Base-by-base conservation (phyloP, 1,284 basidiomycete genomes). In the Boletus sp. region DNA sequence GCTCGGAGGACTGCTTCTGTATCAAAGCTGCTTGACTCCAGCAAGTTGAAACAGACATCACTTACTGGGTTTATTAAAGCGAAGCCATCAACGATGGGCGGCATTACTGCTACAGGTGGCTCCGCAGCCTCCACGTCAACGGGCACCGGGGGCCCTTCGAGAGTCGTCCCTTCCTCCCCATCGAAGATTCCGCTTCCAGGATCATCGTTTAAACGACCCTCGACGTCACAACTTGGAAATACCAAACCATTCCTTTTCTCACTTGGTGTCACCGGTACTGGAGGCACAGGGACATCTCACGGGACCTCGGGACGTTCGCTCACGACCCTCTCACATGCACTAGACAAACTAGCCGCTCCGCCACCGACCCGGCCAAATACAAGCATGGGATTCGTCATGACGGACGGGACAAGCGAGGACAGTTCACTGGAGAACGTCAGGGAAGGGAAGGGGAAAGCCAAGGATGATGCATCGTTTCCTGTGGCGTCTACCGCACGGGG, bases 261-360 rank as follows among this genome's bases (percentile, higher is more conserved):
- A 5, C 36, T 38, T 6, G 36, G 41, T 5, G 27, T 41, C 6
- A 45, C 42, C 9, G 29, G 27, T 22, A 37, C 20, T 1, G 16
- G 34, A 20, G 35, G 41, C 16, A 16, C 22, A 8, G 41, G 41
- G 17, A 14, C 22, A 27, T 13, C 40, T 8, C 47, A 37, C n/a
- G 30, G 26, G 13, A 26, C 42, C 8, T 26, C 53, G 1, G 58
- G 54, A 5, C 53, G 41, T 12, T 61, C 62, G 2, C 62, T 75
- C 10, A 65, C 76, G 4, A 82, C 70, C 3, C 69, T 86, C 10
- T 77, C 79, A 10, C 72, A 72, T 53, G 82, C 82, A 2, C 67
- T 86, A 17, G 77, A 83, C 57, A 81, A 78, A 56, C 68, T 87
- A n/a, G 72, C 73, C 30, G 75, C 75, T 59, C 80, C 80, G 0